A percentile compares a stretch with the other conserved stretches of the same genome.
phyloP scores from a whole-genome alignment of 2,329 filamentous ascomycete genomes.

The Colletotrichum aenigma region DNA sequence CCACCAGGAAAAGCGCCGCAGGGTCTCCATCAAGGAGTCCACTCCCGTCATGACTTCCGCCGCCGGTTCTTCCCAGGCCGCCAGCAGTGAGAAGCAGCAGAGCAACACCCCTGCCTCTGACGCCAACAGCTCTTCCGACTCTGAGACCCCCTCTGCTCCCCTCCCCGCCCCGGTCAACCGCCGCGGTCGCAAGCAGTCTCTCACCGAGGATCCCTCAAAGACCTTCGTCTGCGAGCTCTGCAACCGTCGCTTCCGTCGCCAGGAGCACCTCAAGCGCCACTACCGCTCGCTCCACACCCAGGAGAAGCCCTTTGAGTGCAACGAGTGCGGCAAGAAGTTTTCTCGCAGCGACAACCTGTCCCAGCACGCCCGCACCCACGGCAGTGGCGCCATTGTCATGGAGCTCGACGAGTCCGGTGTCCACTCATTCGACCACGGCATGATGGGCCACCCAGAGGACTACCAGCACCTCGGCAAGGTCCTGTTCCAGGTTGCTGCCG shows the following conservation, averaged over 20 bases:
- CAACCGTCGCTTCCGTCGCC: slow-evolving; percentile 95
- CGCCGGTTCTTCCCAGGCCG: slow-evolving; percentile 36
- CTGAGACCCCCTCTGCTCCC: slow-evolving; percentile 47
- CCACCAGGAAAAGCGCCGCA: slow-evolving; percentile 63
- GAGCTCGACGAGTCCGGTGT: slow-evolving; percentile 76
- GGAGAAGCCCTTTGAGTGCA: slow-evolving; percentile 98
- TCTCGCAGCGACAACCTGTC: slow-evolving; percentile 96
- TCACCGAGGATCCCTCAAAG: slow-evolving; percentile 98
- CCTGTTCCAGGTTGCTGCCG: slow-evolving; percentile 80
- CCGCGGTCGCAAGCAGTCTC: slow-evolving; percentile 95
- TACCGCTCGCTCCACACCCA: slow-evolving; percentile 98
- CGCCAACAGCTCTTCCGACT: slow-evolving; percentile 43
- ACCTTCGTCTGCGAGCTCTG: slow-evolving; percentile 97
- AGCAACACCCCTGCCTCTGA: slow-evolving; percentile 34
- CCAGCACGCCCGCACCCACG: slow-evolving; percentile 94
- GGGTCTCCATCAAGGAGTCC: slow-evolving; percentile 50
- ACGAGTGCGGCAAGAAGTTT: slow-evolving; percentile 99
- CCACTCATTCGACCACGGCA: slow-evolving; percentile 44
- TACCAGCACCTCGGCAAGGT: slow-evolving; percentile 74
- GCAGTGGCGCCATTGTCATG: slow-evolving; percentile 88
- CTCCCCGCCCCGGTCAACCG: slow-evolving; percentile 73
- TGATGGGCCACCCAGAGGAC: slow-evolving; percentile 57
- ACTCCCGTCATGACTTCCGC: slow-evolving; percentile 49
- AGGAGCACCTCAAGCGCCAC: slow-evolving; percentile 98
- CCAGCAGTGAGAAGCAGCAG: slow-evolving; percentile 38